A percentile compares a stretch with the other conserved stretches of the same genome.
These are phyloP conservation scores for Dichotomopilus funicola DNA, from an alignment of 2,329 filamentous ascomycete species.

Conservation along the genomic window DNA sequence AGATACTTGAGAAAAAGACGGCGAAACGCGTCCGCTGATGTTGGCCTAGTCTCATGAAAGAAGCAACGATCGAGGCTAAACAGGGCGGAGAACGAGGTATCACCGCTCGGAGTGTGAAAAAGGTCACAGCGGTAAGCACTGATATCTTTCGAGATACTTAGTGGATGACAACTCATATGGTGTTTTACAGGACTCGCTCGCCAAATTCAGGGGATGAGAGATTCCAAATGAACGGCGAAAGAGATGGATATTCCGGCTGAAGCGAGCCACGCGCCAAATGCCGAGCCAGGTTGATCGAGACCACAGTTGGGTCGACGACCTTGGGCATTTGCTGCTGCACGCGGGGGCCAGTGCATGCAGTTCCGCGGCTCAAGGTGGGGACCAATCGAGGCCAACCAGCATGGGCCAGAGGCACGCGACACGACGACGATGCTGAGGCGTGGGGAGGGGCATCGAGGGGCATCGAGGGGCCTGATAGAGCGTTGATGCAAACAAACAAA, in stretches of 20 bases:
- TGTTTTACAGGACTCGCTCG: conserved; percentile 50
- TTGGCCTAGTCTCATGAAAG: conserved; percentile 61
- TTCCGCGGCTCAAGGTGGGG: not conserved
- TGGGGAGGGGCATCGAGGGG: not conserved
- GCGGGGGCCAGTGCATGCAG: not conserved
- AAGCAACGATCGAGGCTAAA: conserved; percentile 70
- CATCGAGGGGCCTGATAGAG: too few relatives aligned
- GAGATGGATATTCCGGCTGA: not conserved
- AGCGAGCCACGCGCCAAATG: not conserved
- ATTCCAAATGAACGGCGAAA: not conserved
- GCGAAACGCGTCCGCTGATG: not conserved
- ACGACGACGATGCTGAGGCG: not conserved
- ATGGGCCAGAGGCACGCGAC: conserved; percentile 3
- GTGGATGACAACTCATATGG: conserved; percentile 4
- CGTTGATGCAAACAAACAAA: not conserved
- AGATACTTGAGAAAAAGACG: not conserved
- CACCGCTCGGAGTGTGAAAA: conserved; percentile 69
- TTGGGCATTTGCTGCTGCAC: too few relatives aligned
- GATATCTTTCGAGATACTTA: too few relatives aligned
- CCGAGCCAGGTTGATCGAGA: not conserved
- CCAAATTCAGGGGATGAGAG: conserved; percentile 62
- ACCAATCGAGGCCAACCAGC: not conserved
- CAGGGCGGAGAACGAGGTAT: conserved; percentile 66
- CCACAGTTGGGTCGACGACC: not conserved
- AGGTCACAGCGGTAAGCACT: conserved; percentile 62